Conservation (phyloP, 208 protist genomes). For the Strigomonas oncopelti region DNA sequence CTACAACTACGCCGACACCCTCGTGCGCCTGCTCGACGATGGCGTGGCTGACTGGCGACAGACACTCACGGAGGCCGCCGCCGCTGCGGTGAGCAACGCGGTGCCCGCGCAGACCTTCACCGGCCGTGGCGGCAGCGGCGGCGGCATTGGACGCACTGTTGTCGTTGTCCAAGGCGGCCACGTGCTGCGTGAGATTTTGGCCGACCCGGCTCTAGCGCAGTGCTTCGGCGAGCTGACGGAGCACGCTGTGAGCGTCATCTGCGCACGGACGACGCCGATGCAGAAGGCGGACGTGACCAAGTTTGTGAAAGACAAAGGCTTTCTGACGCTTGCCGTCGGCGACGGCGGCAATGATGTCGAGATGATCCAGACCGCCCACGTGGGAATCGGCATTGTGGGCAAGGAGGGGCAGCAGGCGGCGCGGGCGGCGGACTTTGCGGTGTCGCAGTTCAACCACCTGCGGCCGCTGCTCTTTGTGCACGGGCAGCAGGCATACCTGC, state of each 20-base stretch:
- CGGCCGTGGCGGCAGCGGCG: slow-evolving; percentile 75
- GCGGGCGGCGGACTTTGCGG: slow-evolving; percentile 91
- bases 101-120: slow-evolving; percentile 73
- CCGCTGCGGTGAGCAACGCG: slow-evolving; percentile 27
- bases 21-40: slow-evolving; percentile 83
- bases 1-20: slow-evolving; percentile 74
- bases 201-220: no score
- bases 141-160: slow-evolving; percentile 70
- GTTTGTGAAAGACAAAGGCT: slow-evolving; percentile 81
- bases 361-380: slow-evolving; percentile 94
- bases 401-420: slow-evolving; percentile 95
- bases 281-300: slow-evolving; percentile 89
- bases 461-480: slow-evolving; percentile 92
- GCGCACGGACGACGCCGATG: slow-evolving; percentile 85
- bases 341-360: slow-evolving; percentile 98
- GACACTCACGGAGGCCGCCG: no score
- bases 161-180: no score
- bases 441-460: slow-evolving; percentile 93
- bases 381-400: slow-evolving; percentile 95
- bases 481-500: slow-evolving; percentile 91
- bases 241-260: slow-evolving; percentile 81
- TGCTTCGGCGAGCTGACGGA: slow-evolving; percentile 80
- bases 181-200: slow-evolving; percentile 72
- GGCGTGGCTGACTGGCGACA: slow-evolving; percentile 47
- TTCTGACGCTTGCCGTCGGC: slow-evolving; percentile 94